Evolutionary conservation across 768 basidiomycete species (phyloP), one percentile per base, ranked within the genome.

Genomic region (Boletus bicolor): DNA sequence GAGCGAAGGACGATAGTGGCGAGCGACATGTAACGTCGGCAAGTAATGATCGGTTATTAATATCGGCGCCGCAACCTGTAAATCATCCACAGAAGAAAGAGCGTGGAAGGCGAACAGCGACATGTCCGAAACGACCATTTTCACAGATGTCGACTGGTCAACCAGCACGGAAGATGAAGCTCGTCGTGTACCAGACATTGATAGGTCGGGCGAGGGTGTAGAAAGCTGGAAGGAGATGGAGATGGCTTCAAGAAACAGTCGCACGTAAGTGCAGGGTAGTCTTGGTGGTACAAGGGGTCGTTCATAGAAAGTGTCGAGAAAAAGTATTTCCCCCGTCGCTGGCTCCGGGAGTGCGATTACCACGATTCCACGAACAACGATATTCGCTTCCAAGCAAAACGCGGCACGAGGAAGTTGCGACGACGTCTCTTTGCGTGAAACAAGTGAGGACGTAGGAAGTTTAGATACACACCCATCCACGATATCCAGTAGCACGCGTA

Each of bases 21-120:
- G 54, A 19, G 67, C 49, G 36, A 76, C 60, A 68, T 89, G 88
- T 57, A 89, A 87, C 7, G 70, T 71, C 14, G 75, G 66, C 17
- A 95, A 80, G 58, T 82, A 71, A n/a, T 77, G 78, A 64, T 95
- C 93, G 10, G 84, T 85, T 46, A 93, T 80, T 17, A 96, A 64
- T 43, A 96, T 71, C 12, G 93, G 93, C 14, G 79, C 77, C 26
- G 84, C 81, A 46, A 61, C 32, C 47, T 66, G 70, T 28, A 43
- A n/a, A 51, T 60, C 65, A 7, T 64, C 59, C 32, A 24, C 28
- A 17, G 64, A 57, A 15, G 62, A 58, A 34, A 60, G 47, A 8
- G 64, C 47, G 34, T 71, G 71, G 62, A 87, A 81, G 11, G 76
- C 75, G 59, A 89, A 85, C 10, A 82, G 63, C 15, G 86, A 86